Conservation (phyloP, 2,329 filamentous ascomycete genomes). For the Fusarium fracticaudum region DNA sequence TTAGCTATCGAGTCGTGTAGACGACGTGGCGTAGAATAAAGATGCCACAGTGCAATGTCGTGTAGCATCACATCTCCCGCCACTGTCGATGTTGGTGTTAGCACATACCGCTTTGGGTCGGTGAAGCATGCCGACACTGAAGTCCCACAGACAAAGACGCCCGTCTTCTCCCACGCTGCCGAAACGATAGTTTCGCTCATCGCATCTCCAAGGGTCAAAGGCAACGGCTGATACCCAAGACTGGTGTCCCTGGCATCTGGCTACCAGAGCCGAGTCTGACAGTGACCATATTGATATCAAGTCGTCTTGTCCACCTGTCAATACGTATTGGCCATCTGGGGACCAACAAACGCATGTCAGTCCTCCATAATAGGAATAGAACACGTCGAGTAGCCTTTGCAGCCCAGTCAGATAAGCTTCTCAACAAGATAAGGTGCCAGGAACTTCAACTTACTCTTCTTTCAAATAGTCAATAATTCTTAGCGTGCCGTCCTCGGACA, state of each 20-base stretch:
- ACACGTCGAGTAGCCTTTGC: constrained; percentile 85
- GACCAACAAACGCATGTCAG: constrained; percentile 97
- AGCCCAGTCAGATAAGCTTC: constrained; percentile 16
- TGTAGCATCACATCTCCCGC: neutral
- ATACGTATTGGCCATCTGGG: constrained; percentile 92
- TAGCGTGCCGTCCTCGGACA: constrained; percentile 89
- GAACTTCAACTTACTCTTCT: constrained; percentile 73
- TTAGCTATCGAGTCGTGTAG: constrained; percentile 21
- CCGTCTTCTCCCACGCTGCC: constrained; percentile 96
- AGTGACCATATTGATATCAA: constrained; percentile 96
- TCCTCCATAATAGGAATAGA: constrained; percentile 91
- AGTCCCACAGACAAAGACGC: constrained; percentile 92
- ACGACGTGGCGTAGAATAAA: neutral
- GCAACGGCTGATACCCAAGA: constrained; percentile 95
- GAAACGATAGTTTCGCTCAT: constrained; percentile 94
- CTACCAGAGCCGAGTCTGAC: constrained; percentile 83
- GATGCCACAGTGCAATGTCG: neutral
- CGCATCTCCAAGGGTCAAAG: constrained; percentile 97
- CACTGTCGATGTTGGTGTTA: neutral
- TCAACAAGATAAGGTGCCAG: neutral
- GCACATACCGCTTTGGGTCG: constrained; percentile 81
- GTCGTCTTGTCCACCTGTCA: constrained; percentile 96
- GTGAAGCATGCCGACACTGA: constrained; percentile 95
- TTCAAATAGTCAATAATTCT: constrained; percentile 91
- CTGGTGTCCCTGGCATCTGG: constrained; percentile 92